Conservation (phyloP, 1,284 basidiomycete species). For the Tetrapyrgos nigripes region DNA sequence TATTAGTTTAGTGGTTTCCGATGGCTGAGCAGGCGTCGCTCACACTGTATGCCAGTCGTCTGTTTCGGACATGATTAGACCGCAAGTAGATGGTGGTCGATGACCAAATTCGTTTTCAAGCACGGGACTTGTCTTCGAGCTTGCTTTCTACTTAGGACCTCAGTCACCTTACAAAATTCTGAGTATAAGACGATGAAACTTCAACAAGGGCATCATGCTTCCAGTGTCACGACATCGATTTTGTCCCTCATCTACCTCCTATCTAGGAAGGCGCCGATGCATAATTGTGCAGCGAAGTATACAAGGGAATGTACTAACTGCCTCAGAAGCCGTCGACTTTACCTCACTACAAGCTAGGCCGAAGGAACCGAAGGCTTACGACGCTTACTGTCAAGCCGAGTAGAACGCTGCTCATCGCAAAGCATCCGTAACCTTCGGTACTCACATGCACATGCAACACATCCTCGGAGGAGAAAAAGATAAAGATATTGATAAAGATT, state of each 20-base stretch:
- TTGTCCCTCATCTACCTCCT: slow-evolving; percentile 42
- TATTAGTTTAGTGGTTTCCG: background rate
- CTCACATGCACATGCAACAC: too few relatives aligned
- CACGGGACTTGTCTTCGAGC: background rate
- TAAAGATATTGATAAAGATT: slow-evolving; percentile 5
- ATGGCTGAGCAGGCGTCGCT: slow-evolving; percentile 15
- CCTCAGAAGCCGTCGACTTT: too few relatives aligned
- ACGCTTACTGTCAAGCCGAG: too few relatives aligned
- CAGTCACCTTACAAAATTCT: too few relatives aligned
- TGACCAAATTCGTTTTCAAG: background rate
- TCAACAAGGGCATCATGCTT: too few relatives aligned
- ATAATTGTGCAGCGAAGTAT: slow-evolving; percentile 24
- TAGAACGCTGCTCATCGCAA: too few relatives aligned
- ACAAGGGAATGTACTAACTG: background rate
- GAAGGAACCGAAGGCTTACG: too few relatives aligned
- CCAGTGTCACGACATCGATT: slow-evolving; percentile 36
- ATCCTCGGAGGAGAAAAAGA: background rate
- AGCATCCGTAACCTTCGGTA: too few relatives aligned
- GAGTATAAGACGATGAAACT: too few relatives aligned
- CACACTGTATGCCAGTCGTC: slow-evolving; percentile 43
- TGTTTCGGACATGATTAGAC: slow-evolving; percentile 2
- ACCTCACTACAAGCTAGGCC: too few relatives aligned
- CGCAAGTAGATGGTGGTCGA: slow-evolving; percentile 6
- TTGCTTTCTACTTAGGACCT: too few relatives aligned
- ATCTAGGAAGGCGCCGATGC: slow-evolving; percentile 49